Base-by-base conservation (phyloP, 805 yeast species). In the Schwanniomyces polymorphus region DNA sequence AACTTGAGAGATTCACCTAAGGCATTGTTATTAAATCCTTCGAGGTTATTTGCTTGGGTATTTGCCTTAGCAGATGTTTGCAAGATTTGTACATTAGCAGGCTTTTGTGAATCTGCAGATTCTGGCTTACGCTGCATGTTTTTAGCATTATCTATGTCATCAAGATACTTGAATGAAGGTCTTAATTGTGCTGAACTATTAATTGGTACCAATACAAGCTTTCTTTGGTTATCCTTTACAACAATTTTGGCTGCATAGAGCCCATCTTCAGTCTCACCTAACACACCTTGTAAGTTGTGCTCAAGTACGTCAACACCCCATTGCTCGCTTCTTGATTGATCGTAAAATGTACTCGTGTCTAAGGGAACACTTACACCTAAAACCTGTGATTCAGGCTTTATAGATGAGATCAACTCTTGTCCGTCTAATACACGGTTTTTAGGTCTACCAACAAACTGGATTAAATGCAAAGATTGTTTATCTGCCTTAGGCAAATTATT, bases 101-200 rank as follows among this genome's bases (percentile, higher is more conserved):
- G 49, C 16, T 65, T 67, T 28, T 67, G 66, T 7, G 61, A 53
- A 18, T 69, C 66, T n/a, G 71, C 62, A 6, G 66, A 55, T 35
- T 75, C 76, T 40, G 73, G 72, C 59, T 54, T 67, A 47, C 60
- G 66, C 52, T 55, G 72, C 47, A 49, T 70, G 45, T 58, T 74
- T 70, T 72, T 77, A 45, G 68, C 75, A 47, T 70, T 70, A 48
- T 75, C 80, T 50, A 67, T 60, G 51, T 77, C 82, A 61, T 91
- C 96, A 38, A 91, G 81, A 60, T 91, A 88, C 53, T 78, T 79
- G 68, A 94, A 89, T 56, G 80, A 79, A 2, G 97, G 94, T 54
- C 97, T 78, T 50, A 94, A 64, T 64, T 92, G 97, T 0, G 86
- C 80, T 0, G 87, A 80, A 17, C 82, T 75, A 29, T 81, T 78